phyloP scores from a whole-genome alignment of 2,329 filamentous ascomycete genomes.

The Penicillium olsonii region DNA sequence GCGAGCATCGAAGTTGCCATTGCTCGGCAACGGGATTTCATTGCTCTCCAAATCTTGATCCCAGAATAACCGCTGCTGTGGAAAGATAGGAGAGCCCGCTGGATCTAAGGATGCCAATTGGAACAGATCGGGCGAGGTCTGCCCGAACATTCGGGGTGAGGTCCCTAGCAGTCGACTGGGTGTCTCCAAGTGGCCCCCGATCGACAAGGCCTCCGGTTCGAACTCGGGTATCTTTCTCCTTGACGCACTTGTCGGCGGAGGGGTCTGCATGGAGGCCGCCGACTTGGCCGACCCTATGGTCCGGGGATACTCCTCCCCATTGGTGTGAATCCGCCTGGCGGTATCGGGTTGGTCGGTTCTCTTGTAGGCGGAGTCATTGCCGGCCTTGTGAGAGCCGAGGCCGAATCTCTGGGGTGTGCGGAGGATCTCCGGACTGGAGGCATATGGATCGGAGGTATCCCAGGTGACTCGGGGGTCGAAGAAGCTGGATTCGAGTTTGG shows the following conservation, averaged over 20 bases:
- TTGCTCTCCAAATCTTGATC: constrained; percentile 41
- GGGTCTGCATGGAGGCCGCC: constrained; percentile 59
- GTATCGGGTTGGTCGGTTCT: constrained; percentile 36
- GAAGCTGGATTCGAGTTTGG: constrained; percentile 50
- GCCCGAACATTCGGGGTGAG: constrained; percentile 53
- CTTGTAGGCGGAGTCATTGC: constrained; percentile 16
- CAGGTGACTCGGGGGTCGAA: constrained; percentile 49
- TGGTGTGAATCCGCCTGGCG: constrained; percentile 32
- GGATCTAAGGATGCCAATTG: constrained; percentile 55
- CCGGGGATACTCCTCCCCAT: constrained; percentile 33
- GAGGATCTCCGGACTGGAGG: constrained; percentile 48
- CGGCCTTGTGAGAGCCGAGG: constrained; percentile 25
- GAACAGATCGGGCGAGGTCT: constrained; percentile 61
- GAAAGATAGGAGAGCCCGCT: constrained; percentile 58
- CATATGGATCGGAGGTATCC: constrained; percentile 50
- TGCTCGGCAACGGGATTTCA: constrained; percentile 18
- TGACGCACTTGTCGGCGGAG: constrained; percentile 61
- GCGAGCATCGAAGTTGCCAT: constrained; percentile 23
- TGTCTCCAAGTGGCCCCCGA: constrained; percentile 43
- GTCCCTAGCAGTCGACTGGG: constrained; percentile 47
- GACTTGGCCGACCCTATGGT: constrained; percentile 42
- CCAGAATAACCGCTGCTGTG: constrained; percentile 56
- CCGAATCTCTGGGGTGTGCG: constrained; percentile 45
- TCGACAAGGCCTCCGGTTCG: constrained; percentile 22
- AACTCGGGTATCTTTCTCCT: constrained; percentile 48